Evolutionary conservation across 768 basidiomycete genomes (phyloP).

Genomic region (Psilocybe subaeruginosa): DNA sequence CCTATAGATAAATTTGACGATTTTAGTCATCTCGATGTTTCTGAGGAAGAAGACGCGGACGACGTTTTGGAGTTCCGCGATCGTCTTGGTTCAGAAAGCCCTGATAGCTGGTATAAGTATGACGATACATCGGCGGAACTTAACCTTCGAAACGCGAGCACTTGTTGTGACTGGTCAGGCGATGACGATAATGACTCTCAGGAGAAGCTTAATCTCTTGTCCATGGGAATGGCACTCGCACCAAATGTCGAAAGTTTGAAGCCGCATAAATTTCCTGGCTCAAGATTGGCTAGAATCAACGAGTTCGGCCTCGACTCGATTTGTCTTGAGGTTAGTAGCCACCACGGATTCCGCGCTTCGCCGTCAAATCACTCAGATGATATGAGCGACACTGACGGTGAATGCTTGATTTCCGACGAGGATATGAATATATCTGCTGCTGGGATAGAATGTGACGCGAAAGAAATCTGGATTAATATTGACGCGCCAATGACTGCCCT

Average conservation of each 20-base stretch:
- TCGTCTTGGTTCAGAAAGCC: not conserved
- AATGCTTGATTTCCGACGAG: not conserved
- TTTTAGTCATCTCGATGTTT: not conserved
- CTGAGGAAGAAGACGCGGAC: not conserved
- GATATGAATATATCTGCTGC: not conserved
- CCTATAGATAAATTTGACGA: not conserved
- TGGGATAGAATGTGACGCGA: not conserved
- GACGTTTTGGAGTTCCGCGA: not conserved
- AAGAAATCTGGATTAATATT: not conserved
- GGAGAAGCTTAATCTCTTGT: slow-evolving; percentile 15
- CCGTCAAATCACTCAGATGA: not conserved
- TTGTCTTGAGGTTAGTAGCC: not conserved
- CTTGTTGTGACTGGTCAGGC: slow-evolving; percentile 21
- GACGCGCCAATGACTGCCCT: not conserved
- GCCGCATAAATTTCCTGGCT: slow-evolving; percentile 12
- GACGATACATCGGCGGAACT: not conserved
- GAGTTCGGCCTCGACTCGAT: slow-evolving; percentile 5
- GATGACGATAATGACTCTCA: slow-evolving; percentile 21
- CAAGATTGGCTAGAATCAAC: not conserved
- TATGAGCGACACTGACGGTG: not conserved
- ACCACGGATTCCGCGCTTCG: not conserved
- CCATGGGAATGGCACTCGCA: slow-evolving; percentile 14
- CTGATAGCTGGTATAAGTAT: not conserved
- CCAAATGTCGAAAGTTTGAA: not conserved
- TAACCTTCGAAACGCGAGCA: not conserved